Percentiles rank a stretch among this genome's conserved stretches.
Conservation (phyloP, 352 stramenopile species). For the Phytophthora tubulina region DNA sequence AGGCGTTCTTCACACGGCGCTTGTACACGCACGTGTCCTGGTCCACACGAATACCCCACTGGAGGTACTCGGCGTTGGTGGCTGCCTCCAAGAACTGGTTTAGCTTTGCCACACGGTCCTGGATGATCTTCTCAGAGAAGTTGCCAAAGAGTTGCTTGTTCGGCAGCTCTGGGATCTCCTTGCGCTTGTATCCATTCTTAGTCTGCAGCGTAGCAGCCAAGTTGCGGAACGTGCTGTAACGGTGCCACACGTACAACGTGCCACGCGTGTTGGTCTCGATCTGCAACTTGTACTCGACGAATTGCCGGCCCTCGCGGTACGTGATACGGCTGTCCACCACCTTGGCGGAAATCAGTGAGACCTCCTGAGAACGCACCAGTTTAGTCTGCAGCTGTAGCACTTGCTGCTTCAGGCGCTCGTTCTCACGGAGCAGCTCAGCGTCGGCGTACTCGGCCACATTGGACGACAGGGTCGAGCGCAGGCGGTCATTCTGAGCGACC, state of each 20-base stretch:
- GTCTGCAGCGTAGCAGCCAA: constrained; percentile 71
- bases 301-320: constrained; percentile 72
- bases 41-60: constrained; percentile 82
- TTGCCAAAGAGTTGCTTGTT: constrained; percentile 82
- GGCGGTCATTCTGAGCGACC: constrained; percentile 68
- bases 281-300: constrained; percentile 82
- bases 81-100: constrained; percentile 83
- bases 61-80: constrained; percentile 77
- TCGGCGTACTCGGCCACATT: constrained; percentile 80
- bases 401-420: constrained; percentile 78
- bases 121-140: constrained; percentile 82
- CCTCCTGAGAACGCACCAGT: constrained; percentile 69
- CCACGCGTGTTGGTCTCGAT: constrained; percentile 79
- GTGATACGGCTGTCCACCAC: constrained; percentile 78
- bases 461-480: constrained; percentile 69
- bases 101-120: constrained; percentile 75
- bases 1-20: constrained; percentile 67
- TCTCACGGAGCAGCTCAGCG: constrained; percentile 70
- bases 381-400: constrained; percentile 79
- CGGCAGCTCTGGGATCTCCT: constrained; percentile 77
- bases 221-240: constrained; percentile 86
- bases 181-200: constrained; percentile 82
- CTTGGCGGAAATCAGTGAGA: constrained; percentile 74
- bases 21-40: constrained; percentile 83
- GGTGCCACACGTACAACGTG: constrained; percentile 78